phyloP scores from a whole-genome alignment of 208 protist species.

The Phytomonas sp. region DNA sequence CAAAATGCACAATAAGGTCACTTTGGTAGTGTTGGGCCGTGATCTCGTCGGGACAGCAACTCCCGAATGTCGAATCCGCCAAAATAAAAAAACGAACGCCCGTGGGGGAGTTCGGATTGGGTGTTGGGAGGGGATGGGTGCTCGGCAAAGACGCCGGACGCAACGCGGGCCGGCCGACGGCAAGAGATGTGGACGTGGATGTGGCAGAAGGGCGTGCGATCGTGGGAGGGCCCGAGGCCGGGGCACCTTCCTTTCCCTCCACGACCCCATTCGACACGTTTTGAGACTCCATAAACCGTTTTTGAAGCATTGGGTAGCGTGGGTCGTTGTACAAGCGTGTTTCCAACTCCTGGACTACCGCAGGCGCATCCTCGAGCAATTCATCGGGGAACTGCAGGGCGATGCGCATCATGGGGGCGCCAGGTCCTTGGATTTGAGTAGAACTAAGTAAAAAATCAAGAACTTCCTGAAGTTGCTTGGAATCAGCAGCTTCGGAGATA shows the following conservation, averaged over 20 bases:
- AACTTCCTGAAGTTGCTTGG: slow-evolving; percentile 23
- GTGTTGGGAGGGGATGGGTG: neutral
- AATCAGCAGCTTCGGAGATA: neutral
- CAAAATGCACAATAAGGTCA: slow-evolving; percentile 89
- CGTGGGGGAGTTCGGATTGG: slow-evolving; percentile 34
- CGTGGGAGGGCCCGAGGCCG: neutral
- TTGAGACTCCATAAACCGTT: slow-evolving; percentile 10
- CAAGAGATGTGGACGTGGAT: neutral
- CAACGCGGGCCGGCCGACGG: neutral
- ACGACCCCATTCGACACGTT: neutral
- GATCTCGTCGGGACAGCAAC: slow-evolving; percentile 89
- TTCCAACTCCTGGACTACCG: slow-evolving; percentile 46
- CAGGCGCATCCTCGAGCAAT: slow-evolving; percentile 57
- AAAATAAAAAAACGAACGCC: slow-evolving; percentile 63
- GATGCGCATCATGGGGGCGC: slow-evolving; percentile 19
- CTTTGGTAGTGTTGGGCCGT: slow-evolving; percentile 77
- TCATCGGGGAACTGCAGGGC: slow-evolving; percentile 89
- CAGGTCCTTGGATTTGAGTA: neutral
- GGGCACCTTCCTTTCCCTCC: neutral
- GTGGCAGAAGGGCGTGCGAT: neutral
- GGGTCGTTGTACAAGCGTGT: slow-evolving; percentile 23
- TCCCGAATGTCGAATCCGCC: slow-evolving; percentile 87
- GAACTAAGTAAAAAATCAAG: slow-evolving; percentile 16
- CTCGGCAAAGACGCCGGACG: slow-evolving; percentile 1
- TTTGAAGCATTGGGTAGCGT: slow-evolving; percentile 14